Evolutionary conservation across 768 basidiomycete genomes (phyloP), one percentile per base, ranked within the genome.

Genomic region (Trametes cingulata): DNA sequence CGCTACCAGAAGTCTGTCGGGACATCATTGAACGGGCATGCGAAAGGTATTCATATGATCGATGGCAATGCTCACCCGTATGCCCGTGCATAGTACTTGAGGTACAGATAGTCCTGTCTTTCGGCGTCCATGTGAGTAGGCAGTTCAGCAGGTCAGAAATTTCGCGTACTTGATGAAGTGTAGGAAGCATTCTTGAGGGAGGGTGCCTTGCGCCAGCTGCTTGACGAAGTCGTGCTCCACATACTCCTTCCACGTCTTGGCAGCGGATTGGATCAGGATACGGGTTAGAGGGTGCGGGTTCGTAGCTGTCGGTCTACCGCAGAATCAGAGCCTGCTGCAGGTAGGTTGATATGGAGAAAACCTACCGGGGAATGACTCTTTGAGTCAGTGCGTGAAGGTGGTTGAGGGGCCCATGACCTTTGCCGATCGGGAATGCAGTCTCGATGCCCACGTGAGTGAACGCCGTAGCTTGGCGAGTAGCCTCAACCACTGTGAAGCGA

Each of bases 181-280:
- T 14, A 89, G 67, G 71, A 96, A 98, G 20, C 79, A 75, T n/a
- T 83, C 77, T 39, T 73, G 75, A 0, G 83, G 77, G 2, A 95
- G 80, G 0, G 83, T 87, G 0, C 93, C 94, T 51, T 79, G 74
- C 0, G 89, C 93, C 0, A 97, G 79, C 49, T 85, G 82, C 54
- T 78, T 77, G 27, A 95, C 91, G 65, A 96, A 98, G 1, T 89
- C 85, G 66, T 98, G 95, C 66, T 91, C 75, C 0, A 95, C 86
- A 65, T 90, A 95, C 52, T 77, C 75, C 59, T 83, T 83, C 92
- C 94, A 91, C 3, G 81, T 75, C 6, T 72, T 67, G 1, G 74
- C 71, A 14, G 82, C 83, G 40, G 80, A 75, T 45, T 80, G 76
- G 60, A 93, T 88, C 43, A 95, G 80, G 57, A 83, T 71, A 17